phyloP scores from a whole-genome alignment of 2,329 filamentous ascomycete genomes.

The Aspergillus sp. region DNA sequence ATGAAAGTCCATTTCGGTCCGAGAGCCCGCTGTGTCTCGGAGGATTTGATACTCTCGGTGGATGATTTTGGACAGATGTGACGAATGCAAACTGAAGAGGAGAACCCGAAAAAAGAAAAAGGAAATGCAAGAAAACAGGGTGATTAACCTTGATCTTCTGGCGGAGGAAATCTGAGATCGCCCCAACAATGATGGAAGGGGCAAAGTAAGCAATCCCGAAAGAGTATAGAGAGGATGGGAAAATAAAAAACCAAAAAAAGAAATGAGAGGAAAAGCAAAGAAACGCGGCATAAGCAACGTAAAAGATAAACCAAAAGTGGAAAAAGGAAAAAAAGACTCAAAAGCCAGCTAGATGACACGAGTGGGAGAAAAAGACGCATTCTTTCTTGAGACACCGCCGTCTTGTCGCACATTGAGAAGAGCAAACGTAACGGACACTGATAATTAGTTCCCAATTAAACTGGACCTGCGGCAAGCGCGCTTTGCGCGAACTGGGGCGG shows the following conservation, averaged over 20 bases:
- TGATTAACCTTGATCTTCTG: slow-evolving; percentile 1
- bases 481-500: slow-evolving; percentile 38
- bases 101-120: background rate
- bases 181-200: slow-evolving; percentile 8
- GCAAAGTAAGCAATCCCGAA: background rate
- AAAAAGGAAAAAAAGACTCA: slow-evolving; percentile 5
- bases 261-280: slow-evolving; percentile 6
- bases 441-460: slow-evolving; percentile 7
- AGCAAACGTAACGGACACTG: slow-evolving; percentile 5
- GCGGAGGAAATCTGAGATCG: slow-evolving; percentile 4
- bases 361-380: slow-evolving; percentile 5
- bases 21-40: slow-evolving; percentile 13
- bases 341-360: background rate
- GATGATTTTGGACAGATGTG: background rate
- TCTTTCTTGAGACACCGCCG: slow-evolving; percentile 15
- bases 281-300: slow-evolving; percentile 1
- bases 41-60: slow-evolving; percentile 16
- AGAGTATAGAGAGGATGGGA: slow-evolving; percentile 5
- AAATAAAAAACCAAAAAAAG: slow-evolving; percentile 1
- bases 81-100: background rate
- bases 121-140: background rate
- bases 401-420: slow-evolving; percentile 7
- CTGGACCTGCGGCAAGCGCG: slow-evolving; percentile 40
- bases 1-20: slow-evolving; percentile 13
- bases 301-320: background rate